phyloP scores from a whole-genome alignment of 352 stramenopile species.

The Pythium aphanidermatum region DNA sequence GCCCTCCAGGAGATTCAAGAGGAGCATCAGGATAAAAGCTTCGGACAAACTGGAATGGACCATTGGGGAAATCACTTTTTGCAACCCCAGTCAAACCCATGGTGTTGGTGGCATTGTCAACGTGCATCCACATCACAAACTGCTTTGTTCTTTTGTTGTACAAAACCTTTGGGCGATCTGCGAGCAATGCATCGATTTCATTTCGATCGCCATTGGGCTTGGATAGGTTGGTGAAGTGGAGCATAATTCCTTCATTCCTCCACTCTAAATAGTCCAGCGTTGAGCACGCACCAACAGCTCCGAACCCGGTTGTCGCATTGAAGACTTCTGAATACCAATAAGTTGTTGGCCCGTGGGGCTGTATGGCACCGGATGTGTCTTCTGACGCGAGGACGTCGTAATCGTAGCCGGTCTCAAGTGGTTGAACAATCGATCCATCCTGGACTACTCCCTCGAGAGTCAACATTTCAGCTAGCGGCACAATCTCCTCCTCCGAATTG shows the following conservation, averaged over 20 bases:
- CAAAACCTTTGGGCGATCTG: slow-evolving; percentile 89
- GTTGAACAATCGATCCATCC: slow-evolving; percentile 44
- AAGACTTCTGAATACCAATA: slow-evolving; percentile 82
- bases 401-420: slow-evolving; percentile 51
- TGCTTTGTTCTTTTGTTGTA: slow-evolving; percentile 80
- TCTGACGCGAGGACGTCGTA: slow-evolving; percentile 23
- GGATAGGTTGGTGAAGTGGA: slow-evolving; percentile 93
- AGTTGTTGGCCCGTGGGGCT: slow-evolving; percentile 12
- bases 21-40: slow-evolving; percentile 93
- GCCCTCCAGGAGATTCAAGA: slow-evolving; percentile 58
- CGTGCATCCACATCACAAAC: slow-evolving; percentile 97
- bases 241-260: slow-evolving; percentile 93
- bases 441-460: slow-evolving; percentile 37
- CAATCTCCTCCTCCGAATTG: slow-evolving; percentile 28
- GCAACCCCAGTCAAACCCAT: slow-evolving; percentile 90
- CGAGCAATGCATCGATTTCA: slow-evolving; percentile 28
- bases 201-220: slow-evolving; percentile 70
- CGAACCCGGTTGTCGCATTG: slow-evolving; percentile 28
- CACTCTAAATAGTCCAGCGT: slow-evolving; percentile 89
- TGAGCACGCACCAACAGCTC: slow-evolving; percentile 90
- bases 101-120: slow-evolving; percentile 84
- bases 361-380: background rate
- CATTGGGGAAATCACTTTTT: slow-evolving; percentile 84
- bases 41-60: slow-evolving; percentile 87
- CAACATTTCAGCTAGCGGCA: slow-evolving; percentile 49